Evolutionary conservation across 768 basidiomycete species (phyloP).

Genomic region (Collybia sp.): DNA sequence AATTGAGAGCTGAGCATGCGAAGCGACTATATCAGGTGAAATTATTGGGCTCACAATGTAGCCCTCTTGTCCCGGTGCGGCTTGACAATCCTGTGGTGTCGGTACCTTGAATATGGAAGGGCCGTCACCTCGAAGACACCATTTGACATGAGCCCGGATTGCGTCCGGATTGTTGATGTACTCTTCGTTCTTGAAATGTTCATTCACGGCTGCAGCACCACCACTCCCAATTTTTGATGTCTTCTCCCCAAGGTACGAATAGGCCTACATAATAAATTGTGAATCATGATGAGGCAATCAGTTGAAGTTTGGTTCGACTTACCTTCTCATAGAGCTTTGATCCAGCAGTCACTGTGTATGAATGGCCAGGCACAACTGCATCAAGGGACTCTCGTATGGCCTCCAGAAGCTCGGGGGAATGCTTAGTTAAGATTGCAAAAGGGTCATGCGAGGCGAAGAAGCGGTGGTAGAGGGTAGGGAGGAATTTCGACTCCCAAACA

Average conservation of each 20-base stretch:
- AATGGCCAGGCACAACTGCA: background rate
- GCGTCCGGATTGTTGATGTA: background rate
- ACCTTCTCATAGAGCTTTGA: background rate
- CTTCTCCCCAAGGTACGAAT: background rate
- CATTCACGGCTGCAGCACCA: background rate
- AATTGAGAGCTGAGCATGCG: background rate
- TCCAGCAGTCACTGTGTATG: background rate
- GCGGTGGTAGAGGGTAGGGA: background rate
- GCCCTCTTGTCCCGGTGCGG: background rate
- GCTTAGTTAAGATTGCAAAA: background rate
- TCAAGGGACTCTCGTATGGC: background rate
- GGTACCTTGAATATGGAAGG: background rate
- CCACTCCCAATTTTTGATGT: background rate
- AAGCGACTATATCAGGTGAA: background rate
- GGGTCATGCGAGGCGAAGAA: background rate
- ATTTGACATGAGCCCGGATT: background rate
- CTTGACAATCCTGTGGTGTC: background rate
- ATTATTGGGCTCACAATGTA: background rate
- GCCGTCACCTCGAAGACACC: background rate
- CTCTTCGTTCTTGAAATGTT: background rate
- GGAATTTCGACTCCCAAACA: conserved; percentile 1
- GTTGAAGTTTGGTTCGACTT: background rate
- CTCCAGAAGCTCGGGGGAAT: background rate
- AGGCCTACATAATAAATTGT: too few relatives aligned
- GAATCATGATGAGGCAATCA: background rate